Evolutionary conservation across 2,329 filamentous ascomycete species (phyloP).

Genomic region (Fusarium temperatum): DNA sequence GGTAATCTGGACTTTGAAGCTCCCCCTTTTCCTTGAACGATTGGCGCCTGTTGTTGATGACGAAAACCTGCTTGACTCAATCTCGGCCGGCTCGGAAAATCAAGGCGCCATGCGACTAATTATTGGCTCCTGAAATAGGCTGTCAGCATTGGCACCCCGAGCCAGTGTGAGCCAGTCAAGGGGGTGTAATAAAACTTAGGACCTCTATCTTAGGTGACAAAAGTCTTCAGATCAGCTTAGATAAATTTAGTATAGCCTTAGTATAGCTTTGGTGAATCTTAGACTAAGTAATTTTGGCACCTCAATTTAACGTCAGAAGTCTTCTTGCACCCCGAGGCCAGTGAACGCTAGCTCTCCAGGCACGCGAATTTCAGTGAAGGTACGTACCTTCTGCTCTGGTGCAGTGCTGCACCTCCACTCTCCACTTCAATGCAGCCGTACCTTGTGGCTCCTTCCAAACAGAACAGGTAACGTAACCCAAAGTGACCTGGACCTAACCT

Average conservation of each 20-base stretch:
- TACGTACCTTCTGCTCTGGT: conserved; percentile 16
- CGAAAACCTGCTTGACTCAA: conserved; percentile 24
- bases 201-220: too few relatives aligned
- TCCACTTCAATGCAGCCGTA: neutral
- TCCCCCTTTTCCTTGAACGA: conserved; percentile 28
- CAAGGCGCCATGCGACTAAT: neutral
- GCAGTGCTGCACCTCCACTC: conserved; percentile 16
- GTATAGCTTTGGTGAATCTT: too few relatives aligned
- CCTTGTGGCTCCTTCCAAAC: conserved; percentile 36
- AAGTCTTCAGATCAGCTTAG: too few relatives aligned
- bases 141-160: conserved; percentile 14
- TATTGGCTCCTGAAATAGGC: conserved; percentile 22
- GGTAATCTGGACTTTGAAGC: neutral
- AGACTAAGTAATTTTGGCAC: too few relatives aligned
- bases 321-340: too few relatives aligned
- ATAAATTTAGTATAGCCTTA: too few relatives aligned
- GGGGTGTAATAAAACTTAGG: too few relatives aligned
- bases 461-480: conserved; percentile 49
- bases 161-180: conserved; percentile 2
- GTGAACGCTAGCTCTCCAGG: conserved; percentile 14
- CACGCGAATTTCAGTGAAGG: neutral
- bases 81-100: conserved; percentile 34
- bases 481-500: conserved; percentile 35
- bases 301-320: too few relatives aligned
- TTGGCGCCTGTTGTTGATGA: conserved; percentile 18